Conservation (phyloP, 441 rosid genomes). For the Omphalea diandra region DNA sequence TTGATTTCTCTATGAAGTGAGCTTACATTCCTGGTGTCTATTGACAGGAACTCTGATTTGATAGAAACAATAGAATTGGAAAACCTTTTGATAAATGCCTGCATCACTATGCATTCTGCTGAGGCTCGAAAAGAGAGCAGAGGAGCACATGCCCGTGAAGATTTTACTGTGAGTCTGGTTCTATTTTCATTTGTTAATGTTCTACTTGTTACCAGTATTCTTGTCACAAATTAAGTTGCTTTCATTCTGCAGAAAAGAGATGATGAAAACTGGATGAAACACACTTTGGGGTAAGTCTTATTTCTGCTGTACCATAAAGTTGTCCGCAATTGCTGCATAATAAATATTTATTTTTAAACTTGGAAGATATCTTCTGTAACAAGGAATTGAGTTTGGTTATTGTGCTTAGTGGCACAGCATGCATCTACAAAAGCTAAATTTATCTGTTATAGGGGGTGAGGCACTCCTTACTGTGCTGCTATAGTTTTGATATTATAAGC, state of each 20-base stretch:
- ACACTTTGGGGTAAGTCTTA: slow-evolving; percentile 77
- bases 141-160: slow-evolving; percentile 99
- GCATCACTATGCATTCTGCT: slow-evolving; percentile 97
- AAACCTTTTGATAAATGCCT: slow-evolving; percentile 93
- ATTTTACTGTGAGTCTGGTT: slow-evolving; percentile 65
- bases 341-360: not conserved
- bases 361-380: not conserved
- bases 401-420: not conserved
- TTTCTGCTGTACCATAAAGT: not conserved
- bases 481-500: not conserved
- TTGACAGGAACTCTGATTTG: slow-evolving; percentile 89
- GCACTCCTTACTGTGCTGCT: not conserved
- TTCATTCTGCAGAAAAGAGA: slow-evolving; percentile 81
- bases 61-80: slow-evolving; percentile 91
- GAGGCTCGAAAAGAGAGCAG: slow-evolving; percentile 99
- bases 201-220: slow-evolving; percentile 1
- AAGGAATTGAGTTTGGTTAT: not conserved
- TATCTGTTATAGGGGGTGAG: too few species aligned
- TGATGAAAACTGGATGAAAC: slow-evolving; percentile 94
- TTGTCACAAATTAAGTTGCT: slow-evolving; percentile 18
- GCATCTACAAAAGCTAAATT: too few species aligned
- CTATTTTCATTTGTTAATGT: not conserved
- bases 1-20: not conserved
- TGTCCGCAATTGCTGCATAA: not conserved
- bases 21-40: slow-evolving; percentile 22